Evolutionary conservation across 495 filamentous ascomycete species (phyloP), one percentile per base, ranked within the genome.

Genomic region (Penicillium ucsense): DNA sequence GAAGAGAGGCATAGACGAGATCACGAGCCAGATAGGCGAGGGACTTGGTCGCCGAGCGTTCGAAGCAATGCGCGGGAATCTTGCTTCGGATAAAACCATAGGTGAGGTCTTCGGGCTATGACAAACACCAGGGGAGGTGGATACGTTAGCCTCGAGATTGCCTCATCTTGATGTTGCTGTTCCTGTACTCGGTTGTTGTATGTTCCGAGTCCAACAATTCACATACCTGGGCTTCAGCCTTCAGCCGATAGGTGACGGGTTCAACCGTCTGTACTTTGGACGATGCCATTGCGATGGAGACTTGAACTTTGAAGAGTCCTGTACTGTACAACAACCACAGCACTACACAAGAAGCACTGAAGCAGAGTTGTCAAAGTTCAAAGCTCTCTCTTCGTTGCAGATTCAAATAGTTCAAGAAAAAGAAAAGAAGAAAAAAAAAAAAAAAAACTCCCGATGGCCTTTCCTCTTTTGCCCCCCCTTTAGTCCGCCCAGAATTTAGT

Each of bases 61-160:
- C 58, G 44, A 59, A 61, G 48, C 58, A 61, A 38, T 61, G 55
- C 35, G 51, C 54, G 3, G 58, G 58, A 41, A 61, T 51, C 44
- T 51, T 55, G 41, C 45, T 43, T 36, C 53, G 46, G 20, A 55
- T 30, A 34, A 48, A 51, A 20, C 49, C 53, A 49, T 55, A 55
- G 29, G 53, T 51, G 33, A 55, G 12, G 12, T 55, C 53, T 29
- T 55, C 38, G 10, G 46, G 32, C 49, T 55, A 20, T 20, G 20
- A 20, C 20, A 20, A 20, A 20, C 20, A 20, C 20, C 20, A 20
- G 2, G 20, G 20, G 20, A 20, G 20, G 20, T 20, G 20, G 20
- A 20, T 20, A 1, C 2, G 20, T 20, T 20, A 20, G 20, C 20
- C 20, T 20, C 20, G 20, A 20, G 20, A 20, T 20, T 20, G 1